Percentiles rank a stretch among this genome's conserved stretches.
These are phyloP conservation scores for Elongisporangium prolatum DNA, from an alignment of 352 stramenopile species.

Conservation along the genomic window DNA sequence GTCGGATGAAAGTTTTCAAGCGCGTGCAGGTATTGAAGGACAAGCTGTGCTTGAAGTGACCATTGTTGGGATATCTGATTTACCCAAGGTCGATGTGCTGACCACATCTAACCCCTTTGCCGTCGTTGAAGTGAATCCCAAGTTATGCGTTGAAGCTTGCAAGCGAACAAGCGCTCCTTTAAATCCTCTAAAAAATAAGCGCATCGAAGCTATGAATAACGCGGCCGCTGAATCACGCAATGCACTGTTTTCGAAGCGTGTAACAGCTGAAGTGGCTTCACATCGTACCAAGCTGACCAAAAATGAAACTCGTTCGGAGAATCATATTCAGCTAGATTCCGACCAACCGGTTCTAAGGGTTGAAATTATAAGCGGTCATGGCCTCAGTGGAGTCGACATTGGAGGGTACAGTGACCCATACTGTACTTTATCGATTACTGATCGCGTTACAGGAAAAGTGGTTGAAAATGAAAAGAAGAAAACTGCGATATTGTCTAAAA, in stretches of 20 bases:
- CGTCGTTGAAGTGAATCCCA: conserved; percentile 55
- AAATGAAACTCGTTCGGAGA: conserved; percentile 60
- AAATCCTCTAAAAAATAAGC: conserved; percentile 45
- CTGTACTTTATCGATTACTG: conserved; percentile 56
- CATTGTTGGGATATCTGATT: conserved; percentile 33
- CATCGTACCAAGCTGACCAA: conserved; percentile 44
- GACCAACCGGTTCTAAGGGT: conserved; percentile 43
- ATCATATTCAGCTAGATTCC: conserved; percentile 16
- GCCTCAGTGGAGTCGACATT: conserved; percentile 45
- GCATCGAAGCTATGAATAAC: conserved; percentile 24
- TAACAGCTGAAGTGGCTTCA: conserved; percentile 50
- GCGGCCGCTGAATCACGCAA: conserved; percentile 35
- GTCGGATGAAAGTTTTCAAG: conserved; percentile 57
- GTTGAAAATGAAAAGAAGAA: conserved; percentile 69
- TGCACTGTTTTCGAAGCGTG: conserved; percentile 40
- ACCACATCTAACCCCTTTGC: conserved; percentile 43
- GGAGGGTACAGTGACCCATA: conserved; percentile 75
- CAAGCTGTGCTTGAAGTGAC: conserved; percentile 55
- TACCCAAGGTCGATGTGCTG: conserved; percentile 21
- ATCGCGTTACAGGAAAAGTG: conserved; percentile 34
- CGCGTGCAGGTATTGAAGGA: conserved; percentile 42
- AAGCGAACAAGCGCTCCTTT: conserved; percentile 39
- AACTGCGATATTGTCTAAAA: conserved; percentile 59
- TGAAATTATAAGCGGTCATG: conserved; percentile 55
- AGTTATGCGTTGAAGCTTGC: conserved; percentile 46